These are phyloP conservation scores for Alternaria dauci DNA, from an alignment of 2,329 filamentous ascomycete genomes.

Conservation along the genomic window DNA sequence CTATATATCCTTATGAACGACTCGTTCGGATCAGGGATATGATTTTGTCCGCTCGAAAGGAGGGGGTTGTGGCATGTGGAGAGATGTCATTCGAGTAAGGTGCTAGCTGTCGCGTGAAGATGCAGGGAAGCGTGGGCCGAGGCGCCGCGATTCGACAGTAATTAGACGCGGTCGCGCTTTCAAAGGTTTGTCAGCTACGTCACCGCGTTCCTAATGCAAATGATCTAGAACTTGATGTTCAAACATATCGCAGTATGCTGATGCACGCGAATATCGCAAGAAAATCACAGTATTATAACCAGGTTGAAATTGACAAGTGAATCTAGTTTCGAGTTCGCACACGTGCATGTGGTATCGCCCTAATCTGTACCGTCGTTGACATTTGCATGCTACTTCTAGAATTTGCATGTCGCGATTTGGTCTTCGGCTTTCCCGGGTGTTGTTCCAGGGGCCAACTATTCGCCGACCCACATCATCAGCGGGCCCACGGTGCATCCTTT, in stretches of 20 bases:
- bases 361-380: not conserved
- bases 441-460: not conserved
- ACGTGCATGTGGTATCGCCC: slow-evolving; percentile 11
- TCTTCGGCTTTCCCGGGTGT: slow-evolving; percentile 4
- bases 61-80: slow-evolving; percentile 8
- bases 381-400: not conserved
- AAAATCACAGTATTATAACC: not conserved
- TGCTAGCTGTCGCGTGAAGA: slow-evolving; percentile 14
- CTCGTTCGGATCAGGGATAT: slow-evolving; percentile 22
- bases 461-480: slow-evolving; percentile 11
- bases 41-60: not conserved
- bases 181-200: slow-evolving; percentile 19
- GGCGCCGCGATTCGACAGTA: slow-evolving; percentile 9
- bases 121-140: slow-evolving; percentile 20
- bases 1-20: slow-evolving; percentile 7
- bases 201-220: slow-evolving; percentile 14
- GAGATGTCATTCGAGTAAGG: slow-evolving; percentile 13
- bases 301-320: not conserved
- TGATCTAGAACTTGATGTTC: slow-evolving; percentile 22
- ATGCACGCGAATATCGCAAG: not conserved
- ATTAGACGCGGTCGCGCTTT: slow-evolving; percentile 15
- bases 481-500: slow-evolving; percentile 5
- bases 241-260: not conserved
- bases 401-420: slow-evolving; percentile 6
- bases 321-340: not conserved